Base-by-base conservation (phyloP, 108 stramenopile species). In the Pseudonitzschia delicatissima region DNA sequence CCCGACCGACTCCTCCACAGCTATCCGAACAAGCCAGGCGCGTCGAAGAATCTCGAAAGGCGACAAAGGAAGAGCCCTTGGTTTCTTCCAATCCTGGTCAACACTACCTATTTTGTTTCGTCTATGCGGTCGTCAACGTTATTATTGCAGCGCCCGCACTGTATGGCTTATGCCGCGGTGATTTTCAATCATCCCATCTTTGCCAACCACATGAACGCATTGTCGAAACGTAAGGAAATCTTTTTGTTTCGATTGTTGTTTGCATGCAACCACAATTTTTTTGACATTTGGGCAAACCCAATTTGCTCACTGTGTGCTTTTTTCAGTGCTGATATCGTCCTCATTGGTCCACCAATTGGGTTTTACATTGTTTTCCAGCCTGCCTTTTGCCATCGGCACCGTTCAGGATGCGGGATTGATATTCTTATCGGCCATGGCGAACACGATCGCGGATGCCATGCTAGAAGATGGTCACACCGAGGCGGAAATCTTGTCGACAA, bases 321-420 rank as follows among this genome's bases (percentile, higher is more conserved):
- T 2, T 42, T 33, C 32, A 55, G 53, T 93, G 34, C 89, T 97
- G 7, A 80, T 98, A 21, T 87, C 92, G 23, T 82, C 81, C 68
- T 82, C 79, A 17, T 75, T 90, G 27, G 76, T 97, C 11, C 97
- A 98, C 77, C 97, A 98, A 68, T 21, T 83, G 8, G 84, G 85
- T 52, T 98, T 98, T 72, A 67, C 78, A 3, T 18, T 88, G 6
- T 86, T 90, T 44, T 88, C 87, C 3, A 77, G 85, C 13, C 71
- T 98, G 29, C 86, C 93, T 17, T 98, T 96, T 77, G 87, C 93
- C 44, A 95, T 96, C 55, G 96, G 96, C 21, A 87, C 85, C 33
- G 97, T 98, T 17, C 97, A 98, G 77, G 98, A 99, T 79, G 98
- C 98, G 2, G 98, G 98, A 13, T 71, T 98, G 33, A 97, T 98